Conservation (phyloP, 495 filamentous ascomycete species). For the Amniculicola lignicola region DNA sequence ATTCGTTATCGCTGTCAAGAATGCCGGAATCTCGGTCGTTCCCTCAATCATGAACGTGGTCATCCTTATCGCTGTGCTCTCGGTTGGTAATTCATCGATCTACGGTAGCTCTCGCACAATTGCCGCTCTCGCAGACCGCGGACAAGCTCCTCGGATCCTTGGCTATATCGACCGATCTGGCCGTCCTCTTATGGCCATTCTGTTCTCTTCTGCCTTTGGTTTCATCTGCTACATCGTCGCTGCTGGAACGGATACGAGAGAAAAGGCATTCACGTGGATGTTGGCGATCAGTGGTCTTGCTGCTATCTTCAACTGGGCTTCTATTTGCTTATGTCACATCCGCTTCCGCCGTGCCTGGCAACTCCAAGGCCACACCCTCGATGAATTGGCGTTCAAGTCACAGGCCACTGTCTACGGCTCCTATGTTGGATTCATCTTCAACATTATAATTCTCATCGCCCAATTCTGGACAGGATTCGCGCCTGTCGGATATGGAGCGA, state of each 20-base stretch:
- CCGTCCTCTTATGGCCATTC: slow-evolving; percentile 61
- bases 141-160: slow-evolving; percentile 42
- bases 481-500: slow-evolving; percentile 36
- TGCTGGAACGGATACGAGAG: slow-evolving; percentile 62
- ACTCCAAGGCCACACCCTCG: slow-evolving; percentile 62
- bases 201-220: slow-evolving; percentile 67
- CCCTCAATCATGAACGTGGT: slow-evolving; percentile 44
- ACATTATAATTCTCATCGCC: slow-evolving; percentile 57
- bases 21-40: slow-evolving; percentile 40
- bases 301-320: slow-evolving; percentile 91
- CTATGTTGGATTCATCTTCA: slow-evolving; percentile 77
- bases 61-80: slow-evolving; percentile 42
- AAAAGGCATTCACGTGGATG: slow-evolving; percentile 78
- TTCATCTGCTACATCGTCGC: slow-evolving; percentile 67
- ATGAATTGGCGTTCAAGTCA: slow-evolving; percentile 78
- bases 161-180: slow-evolving; percentile 45
- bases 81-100: slow-evolving; percentile 42
- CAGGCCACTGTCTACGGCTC: slow-evolving; percentile 80
- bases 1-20: slow-evolving; percentile 42
- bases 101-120: slow-evolving; percentile 44
- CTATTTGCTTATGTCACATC: slow-evolving; percentile 85
- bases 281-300: slow-evolving; percentile 85
- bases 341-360: slow-evolving; percentile 83
- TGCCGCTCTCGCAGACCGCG: slow-evolving; percentile 41
- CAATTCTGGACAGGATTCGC: slow-evolving; percentile 39